Evolutionary conservation across 2,329 filamentous ascomycete species (phyloP), one percentile per base, ranked within the genome.

Genomic region (Chaetomium sp.): DNA sequence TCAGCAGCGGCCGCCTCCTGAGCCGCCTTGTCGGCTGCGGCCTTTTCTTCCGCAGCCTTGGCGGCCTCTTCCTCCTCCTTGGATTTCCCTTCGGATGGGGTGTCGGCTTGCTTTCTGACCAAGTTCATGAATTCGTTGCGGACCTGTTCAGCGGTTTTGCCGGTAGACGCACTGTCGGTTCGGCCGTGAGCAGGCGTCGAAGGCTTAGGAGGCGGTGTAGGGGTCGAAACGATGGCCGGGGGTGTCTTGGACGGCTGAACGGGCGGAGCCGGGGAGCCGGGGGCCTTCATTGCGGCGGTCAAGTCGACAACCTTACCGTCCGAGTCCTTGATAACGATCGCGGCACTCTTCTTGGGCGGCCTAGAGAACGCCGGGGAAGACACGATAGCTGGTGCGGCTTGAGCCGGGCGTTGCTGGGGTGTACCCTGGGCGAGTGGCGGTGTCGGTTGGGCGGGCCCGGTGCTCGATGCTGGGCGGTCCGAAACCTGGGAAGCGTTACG

Each of bases 291-390:
- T 9, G 78, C 85, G 12, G 78, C 85, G 75, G 80, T 91, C 80
- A 82, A 85, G 71, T 92, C 87, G 13, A 97, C 81, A 33, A 87
- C 86, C 74, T 95, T 92, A 67, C 92, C 93, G 63, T 89, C 85
- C 33, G 89, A 85, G 73, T 92, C 91, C 82, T 92, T 96, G 81
- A 97, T 97, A 57, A 88, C 83, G 69, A 97, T 90, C 1, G 90
- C 88, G 56, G 87, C 88, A 77, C 86, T 92, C 82, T 90, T 91
- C 75, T 82, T 82, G 23, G 80, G 80, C n/a, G 79, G 81, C 72
- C 82, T 85, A 75, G 80, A 75, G 65, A 85, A 84, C 65, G 76
- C 78, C 13, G 62, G 31, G 47, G 77, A 78, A 16, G 78, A 74
- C 65, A 78, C 77, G n/a, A 84, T 75, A 2, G 76, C 72, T 55